A percentile compares a stretch with the other conserved stretches of the same genome.
Evolutionary conservation across 2,329 filamentous ascomycete species (phyloP).

Genomic region (Leptographium procerum): DNA sequence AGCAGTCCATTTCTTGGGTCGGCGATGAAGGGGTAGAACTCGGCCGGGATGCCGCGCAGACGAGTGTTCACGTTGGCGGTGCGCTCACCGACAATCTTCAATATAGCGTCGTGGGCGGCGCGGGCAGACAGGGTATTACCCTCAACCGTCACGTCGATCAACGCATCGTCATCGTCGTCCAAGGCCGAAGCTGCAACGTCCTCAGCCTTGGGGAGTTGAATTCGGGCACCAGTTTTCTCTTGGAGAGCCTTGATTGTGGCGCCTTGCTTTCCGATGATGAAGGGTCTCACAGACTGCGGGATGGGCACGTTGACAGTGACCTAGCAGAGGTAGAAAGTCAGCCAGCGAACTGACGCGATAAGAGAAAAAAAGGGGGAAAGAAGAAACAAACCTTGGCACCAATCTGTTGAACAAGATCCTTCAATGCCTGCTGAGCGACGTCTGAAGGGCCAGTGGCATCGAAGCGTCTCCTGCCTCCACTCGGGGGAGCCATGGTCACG

Average conservation of each 20-base stretch:
- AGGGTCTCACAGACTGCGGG: conserved; percentile 69
- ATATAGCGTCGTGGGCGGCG: conserved; percentile 71
- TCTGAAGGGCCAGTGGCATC: conserved; percentile 77
- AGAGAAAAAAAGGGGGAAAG: background rate
- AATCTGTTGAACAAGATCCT: conserved; percentile 79
- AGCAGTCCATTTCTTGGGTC: conserved; percentile 61
- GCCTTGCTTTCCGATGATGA: conserved; percentile 89
- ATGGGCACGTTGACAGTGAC: conserved; percentile 61
- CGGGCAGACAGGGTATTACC: conserved; percentile 83
- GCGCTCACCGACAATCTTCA: conserved; percentile 78
- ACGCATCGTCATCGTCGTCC: conserved; percentile 69
- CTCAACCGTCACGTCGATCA: conserved; percentile 78
- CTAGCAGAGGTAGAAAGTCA: conserved; percentile 28
- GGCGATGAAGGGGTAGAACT: conserved; percentile 92
- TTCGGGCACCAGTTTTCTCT: conserved; percentile 78
- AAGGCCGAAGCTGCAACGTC: conserved; percentile 42
- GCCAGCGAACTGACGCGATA: conserved; percentile 1
- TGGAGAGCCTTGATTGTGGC: conserved; percentile 82
- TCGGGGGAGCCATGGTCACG: conserved; percentile 64
- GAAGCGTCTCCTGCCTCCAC: conserved; percentile 64
- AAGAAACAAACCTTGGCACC: conserved; percentile 56
- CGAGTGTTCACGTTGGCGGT: conserved; percentile 72
- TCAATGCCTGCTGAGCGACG: conserved; percentile 75
- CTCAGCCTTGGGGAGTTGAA: conserved; percentile 78
- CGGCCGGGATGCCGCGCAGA: conserved; percentile 72